A percentile compares a stretch with the other conserved stretches of the same genome.
These are phyloP conservation scores for Myriosclerotinia duriaeana DNA, from an alignment of 2,329 filamentous ascomycete genomes.

Conservation along the genomic window DNA sequence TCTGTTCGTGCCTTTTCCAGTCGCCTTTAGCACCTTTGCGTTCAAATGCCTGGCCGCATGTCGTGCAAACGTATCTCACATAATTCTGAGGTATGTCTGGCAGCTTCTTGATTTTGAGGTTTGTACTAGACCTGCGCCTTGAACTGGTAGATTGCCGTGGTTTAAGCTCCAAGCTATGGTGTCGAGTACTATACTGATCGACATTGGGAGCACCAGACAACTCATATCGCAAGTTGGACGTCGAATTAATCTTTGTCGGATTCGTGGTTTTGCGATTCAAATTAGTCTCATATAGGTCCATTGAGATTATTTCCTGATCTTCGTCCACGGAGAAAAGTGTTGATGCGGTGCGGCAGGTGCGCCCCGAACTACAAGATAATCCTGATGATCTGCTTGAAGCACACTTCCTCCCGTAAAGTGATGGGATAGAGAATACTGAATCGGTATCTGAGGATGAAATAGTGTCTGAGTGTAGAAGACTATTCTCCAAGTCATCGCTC, in stretches of 20 bases:
- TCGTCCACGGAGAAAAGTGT: slow-evolving; percentile 21
- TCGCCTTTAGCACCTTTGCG: slow-evolving; percentile 29
- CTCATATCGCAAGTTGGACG: not conserved
- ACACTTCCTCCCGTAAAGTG: slow-evolving; percentile 13
- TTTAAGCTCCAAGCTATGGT: not conserved
- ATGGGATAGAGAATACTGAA: slow-evolving; percentile 20
- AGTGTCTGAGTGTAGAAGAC: not conserved
- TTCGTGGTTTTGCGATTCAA: not conserved
- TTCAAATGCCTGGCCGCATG: slow-evolving; percentile 27
- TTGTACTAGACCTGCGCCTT: not conserved
- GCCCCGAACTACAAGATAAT: slow-evolving; percentile 25
- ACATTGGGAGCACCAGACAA: not conserved
- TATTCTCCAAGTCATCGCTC: not conserved
- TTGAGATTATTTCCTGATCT: not conserved
- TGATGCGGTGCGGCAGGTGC: slow-evolving; percentile 29
- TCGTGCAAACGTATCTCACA: slow-evolving; percentile 30
- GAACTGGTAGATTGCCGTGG: not conserved
- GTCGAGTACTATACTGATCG: not conserved
- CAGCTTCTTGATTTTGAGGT: not conserved
- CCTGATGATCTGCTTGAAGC: slow-evolving; percentile 24
- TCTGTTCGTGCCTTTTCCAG: slow-evolving; percentile 34
- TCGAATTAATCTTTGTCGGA: not conserved
- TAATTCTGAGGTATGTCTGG: slow-evolving; percentile 1
- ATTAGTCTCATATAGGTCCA: not conserved
- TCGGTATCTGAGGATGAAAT: slow-evolving; percentile 22